Conservation (phyloP, 78 protist genomes). For the Cavenderia fasciculata region DNA sequence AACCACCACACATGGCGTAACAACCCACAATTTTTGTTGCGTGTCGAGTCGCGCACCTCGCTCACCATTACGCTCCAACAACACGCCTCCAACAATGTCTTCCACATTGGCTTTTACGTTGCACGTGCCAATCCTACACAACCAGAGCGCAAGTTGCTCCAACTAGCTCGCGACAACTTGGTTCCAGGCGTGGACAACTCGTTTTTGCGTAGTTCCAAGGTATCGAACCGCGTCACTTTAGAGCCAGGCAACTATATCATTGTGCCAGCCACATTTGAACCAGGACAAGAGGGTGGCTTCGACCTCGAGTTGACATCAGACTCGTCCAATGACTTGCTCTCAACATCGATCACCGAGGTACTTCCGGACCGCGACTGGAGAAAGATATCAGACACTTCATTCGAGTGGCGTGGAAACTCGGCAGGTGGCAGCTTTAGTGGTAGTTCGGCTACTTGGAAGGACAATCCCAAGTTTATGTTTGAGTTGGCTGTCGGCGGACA, state of each 20-base stretch:
- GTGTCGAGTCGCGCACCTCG: not conserved
- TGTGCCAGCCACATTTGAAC: slow-evolving; percentile 72
- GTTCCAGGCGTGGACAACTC: slow-evolving; percentile 72
- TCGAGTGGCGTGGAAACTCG: slow-evolving; percentile 49
- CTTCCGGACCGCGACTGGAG: slow-evolving; percentile 42
- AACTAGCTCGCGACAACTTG: slow-evolving; percentile 13
- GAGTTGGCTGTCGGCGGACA: not conserved
- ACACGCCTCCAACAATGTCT: slow-evolving; percentile 51
- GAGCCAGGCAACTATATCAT: slow-evolving; percentile 59
- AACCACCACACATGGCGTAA: slow-evolving; percentile 43
- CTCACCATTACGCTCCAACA: slow-evolving; percentile 38
- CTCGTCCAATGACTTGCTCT: not conserved
- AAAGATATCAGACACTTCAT: not conserved
- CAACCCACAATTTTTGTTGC: slow-evolving; percentile 65
- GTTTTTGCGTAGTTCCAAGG: slow-evolving; percentile 37
- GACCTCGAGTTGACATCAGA: slow-evolving; percentile 63
- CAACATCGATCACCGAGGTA: slow-evolving; percentile 5
- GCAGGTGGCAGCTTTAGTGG: slow-evolving; percentile 80
- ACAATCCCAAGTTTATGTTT: slow-evolving; percentile 67
- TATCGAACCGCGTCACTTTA: slow-evolving; percentile 24
- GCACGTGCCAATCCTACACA: slow-evolving; percentile 16
- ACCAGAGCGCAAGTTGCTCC: not conserved
- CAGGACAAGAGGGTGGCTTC: slow-evolving; percentile 56
- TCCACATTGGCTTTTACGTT: slow-evolving; percentile 72
- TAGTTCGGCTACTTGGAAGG: slow-evolving; percentile 61